phyloP scores from a whole-genome alignment of 345 rosid species.

The Dipteronia dyeriana region DNA sequence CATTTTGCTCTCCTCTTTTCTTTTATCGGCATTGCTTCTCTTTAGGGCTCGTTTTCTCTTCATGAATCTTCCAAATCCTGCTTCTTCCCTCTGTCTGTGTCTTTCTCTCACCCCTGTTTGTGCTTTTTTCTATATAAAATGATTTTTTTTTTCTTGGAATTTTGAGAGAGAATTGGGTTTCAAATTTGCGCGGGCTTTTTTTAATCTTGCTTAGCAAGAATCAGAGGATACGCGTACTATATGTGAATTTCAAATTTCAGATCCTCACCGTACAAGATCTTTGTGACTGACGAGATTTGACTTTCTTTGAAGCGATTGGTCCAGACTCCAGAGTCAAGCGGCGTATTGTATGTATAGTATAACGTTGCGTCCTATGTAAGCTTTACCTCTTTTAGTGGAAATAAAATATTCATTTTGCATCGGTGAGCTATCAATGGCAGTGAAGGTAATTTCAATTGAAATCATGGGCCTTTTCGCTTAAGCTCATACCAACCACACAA shows the following conservation, averaged over 20 bases:
- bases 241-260: not conserved
- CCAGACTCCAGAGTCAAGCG: not conserved
- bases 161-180: slow-evolving; percentile 15
- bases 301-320: not conserved
- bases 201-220: not conserved
- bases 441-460: too few relatives aligned
- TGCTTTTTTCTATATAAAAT: slow-evolving; percentile 10
- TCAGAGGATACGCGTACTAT: not conserved
- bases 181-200: slow-evolving; percentile 41
- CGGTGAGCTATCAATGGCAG: too few relatives aligned
- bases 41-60: slow-evolving; percentile 47
- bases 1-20: slow-evolving; percentile 41
- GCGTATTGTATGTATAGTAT: slow-evolving; percentile 8
- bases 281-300: not conserved
- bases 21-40: slow-evolving; percentile 27
- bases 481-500: too few relatives aligned
- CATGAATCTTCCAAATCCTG: slow-evolving; percentile 33
- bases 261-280: slow-evolving; percentile 16
- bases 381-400: not conserved
- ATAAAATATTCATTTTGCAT: not conserved
- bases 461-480: too few relatives aligned
- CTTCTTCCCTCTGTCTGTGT: slow-evolving; percentile 11
- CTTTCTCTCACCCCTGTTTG: slow-evolving; percentile 17
- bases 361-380: slow-evolving; percentile 36
- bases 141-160: not conserved